Percentiles rank a stretch among this genome's conserved stretches.
Evolutionary conservation across 176 grass and related monocot species (phyloP).

Genomic region (Dactylis glomerata): DNA sequence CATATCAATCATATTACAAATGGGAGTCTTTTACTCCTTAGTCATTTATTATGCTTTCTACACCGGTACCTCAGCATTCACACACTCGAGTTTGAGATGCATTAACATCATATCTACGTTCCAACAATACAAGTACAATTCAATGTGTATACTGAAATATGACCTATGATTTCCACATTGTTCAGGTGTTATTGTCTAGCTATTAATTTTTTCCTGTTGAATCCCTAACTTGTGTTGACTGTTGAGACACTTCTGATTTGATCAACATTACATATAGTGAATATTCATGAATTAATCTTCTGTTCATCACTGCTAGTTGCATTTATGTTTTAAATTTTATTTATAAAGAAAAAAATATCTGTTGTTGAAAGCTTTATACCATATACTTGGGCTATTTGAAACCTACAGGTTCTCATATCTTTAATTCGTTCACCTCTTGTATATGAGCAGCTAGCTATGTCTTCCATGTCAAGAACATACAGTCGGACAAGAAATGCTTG

Average conservation of each 20-base stretch:
- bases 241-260: background rate
- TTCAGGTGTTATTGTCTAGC: background rate
- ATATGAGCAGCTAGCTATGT: background rate
- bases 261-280: background rate
- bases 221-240: background rate
- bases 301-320: background rate
- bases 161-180: background rate
- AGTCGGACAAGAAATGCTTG: background rate
- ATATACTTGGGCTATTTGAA: background rate
- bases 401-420: background rate
- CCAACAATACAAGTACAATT: background rate
- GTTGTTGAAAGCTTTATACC: background rate
- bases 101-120: background rate
- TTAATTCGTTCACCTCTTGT: background rate
- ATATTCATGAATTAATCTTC: too few relatives aligned
- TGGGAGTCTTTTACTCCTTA: background rate
- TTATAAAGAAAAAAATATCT: background rate
- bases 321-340: background rate
- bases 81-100: background rate
- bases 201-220: background rate
- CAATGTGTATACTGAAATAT: background rate
- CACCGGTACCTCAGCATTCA: too few relatives aligned
- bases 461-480: background rate
- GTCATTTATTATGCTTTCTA: too few relatives aligned
- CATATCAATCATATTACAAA: background rate